phyloP scores from a whole-genome alignment of 805 yeast genomes.

The Teunomyces cretensis region DNA sequence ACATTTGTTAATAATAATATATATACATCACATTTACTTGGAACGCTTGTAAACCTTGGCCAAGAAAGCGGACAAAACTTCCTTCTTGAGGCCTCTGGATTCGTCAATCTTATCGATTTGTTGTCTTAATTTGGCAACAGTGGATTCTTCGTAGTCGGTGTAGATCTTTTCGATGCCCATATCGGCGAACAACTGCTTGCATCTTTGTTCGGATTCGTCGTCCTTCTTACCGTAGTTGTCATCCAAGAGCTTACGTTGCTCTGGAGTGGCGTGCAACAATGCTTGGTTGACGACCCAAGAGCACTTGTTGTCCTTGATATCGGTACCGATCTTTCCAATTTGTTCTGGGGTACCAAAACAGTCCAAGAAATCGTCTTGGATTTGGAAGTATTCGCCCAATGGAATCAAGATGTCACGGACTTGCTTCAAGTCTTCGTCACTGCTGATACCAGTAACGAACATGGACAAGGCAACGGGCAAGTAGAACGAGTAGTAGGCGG shows the following conservation, averaged over 20 bases:
- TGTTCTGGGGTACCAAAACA: slow-evolving; percentile 97
- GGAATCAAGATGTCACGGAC: slow-evolving; percentile 87
- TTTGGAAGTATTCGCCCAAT: slow-evolving; percentile 97
- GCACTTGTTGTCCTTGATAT: slow-evolving; percentile 96
- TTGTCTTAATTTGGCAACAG: slow-evolving; percentile 61
- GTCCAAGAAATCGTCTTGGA: slow-evolving; percentile 96
- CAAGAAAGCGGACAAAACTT: slow-evolving; percentile 81
- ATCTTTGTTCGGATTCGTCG: slow-evolving; percentile 59
- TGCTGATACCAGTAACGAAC: slow-evolving; percentile 81
- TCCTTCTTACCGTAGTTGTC: slow-evolving; percentile 88
- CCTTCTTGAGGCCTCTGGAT: slow-evolving; percentile 86
- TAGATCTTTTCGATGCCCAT: slow-evolving; percentile 71
- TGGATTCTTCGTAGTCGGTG: slow-evolving; percentile 76
- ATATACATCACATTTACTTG: slow-evolving; percentile 48
- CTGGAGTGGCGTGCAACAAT: slow-evolving; percentile 69
- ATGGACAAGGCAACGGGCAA: slow-evolving; percentile 96
- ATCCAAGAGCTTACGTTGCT: slow-evolving; percentile 80
- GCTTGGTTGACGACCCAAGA: slow-evolving; percentile 97
- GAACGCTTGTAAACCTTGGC: slow-evolving; percentile 91
- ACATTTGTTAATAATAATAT: slow-evolving; percentile 3
- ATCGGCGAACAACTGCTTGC: slow-evolving; percentile 72
- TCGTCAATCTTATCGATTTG: slow-evolving; percentile 80
- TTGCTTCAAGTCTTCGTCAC: slow-evolving; percentile 77
- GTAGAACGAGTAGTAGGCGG: slow-evolving; percentile 96
- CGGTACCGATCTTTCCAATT: slow-evolving; percentile 98